A percentile compares a stretch with the other conserved stretches of the same genome.
Conservation (phyloP, 768 basidiomycete genomes). For the Candolleomyces eurysporus region DNA sequence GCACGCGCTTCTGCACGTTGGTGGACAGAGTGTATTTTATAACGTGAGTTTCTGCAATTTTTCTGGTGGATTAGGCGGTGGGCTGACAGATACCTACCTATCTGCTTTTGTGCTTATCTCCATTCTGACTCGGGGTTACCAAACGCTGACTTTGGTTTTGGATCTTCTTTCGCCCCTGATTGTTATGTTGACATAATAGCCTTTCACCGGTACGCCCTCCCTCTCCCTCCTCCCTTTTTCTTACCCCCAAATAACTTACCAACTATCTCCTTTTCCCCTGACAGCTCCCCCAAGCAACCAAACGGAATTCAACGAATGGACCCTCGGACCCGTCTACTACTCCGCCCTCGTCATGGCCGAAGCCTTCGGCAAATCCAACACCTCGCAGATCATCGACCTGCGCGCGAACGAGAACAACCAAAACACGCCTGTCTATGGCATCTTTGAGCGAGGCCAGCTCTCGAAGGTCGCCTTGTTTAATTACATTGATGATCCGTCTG, state of each 20-base stretch:
- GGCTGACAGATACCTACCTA: too few relatives aligned
- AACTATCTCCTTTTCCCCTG: conserved; percentile 3
- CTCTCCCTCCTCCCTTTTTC: neutral
- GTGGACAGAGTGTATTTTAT: conserved; percentile 64
- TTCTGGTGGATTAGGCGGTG: too few relatives aligned
- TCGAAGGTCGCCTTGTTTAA: conserved; percentile 70
- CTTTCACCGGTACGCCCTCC: conserved; percentile 22
- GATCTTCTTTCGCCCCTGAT: conserved; percentile 24
- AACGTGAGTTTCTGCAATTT: conserved; percentile 51
- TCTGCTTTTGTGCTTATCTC: too few relatives aligned
- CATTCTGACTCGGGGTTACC: too few relatives aligned
- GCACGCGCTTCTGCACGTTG: conserved; percentile 51
- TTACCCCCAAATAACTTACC: too few relatives aligned
- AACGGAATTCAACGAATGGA: conserved; percentile 65
- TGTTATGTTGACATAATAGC: conserved; percentile 32
- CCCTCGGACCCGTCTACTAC: conserved; percentile 75
- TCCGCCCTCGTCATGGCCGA: conserved; percentile 71
- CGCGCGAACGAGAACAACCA: conserved; percentile 37
- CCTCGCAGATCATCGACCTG: conserved; percentile 65
- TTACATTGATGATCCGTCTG: conserved; percentile 60
- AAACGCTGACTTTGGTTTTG: conserved; percentile 29
- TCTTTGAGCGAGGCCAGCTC: conserved; percentile 68
- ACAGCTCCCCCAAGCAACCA: conserved; percentile 56
- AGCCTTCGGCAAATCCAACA: conserved; percentile 61
- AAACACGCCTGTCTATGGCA: conserved; percentile 66